Evolutionary conservation across 2,329 filamentous ascomycete species (phyloP).

Genomic region (Exutisphaerella laricina): DNA sequence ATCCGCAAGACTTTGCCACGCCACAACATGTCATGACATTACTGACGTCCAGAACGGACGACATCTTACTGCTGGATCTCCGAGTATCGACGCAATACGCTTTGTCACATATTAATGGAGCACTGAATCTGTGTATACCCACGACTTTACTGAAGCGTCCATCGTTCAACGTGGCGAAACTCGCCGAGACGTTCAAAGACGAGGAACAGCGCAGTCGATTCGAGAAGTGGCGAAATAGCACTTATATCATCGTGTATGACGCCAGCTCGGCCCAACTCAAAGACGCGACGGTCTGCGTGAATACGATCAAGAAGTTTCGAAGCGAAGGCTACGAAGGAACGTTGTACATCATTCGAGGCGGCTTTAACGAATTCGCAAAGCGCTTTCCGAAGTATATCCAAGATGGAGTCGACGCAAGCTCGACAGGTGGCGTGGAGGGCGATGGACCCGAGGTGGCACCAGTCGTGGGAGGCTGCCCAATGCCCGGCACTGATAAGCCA

Average conservation of each 20-base stretch:
- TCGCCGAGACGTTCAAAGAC: constrained; percentile 78
- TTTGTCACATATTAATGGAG: constrained; percentile 67
- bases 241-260: constrained; percentile 83
- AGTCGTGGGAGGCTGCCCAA: constrained; percentile 81
- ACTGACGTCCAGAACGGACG: constrained; percentile 41
- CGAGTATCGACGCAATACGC: constrained; percentile 80
- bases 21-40: constrained; percentile 47
- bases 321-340: constrained; percentile 74
- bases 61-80: constrained; percentile 72
- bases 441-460: constrained; percentile 57
- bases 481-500: constrained; percentile 64
- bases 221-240: constrained; percentile 65
- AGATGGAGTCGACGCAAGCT: constrained; percentile 21
- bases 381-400: constrained; percentile 63
- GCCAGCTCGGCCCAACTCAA: constrained; percentile 67
- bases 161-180: constrained; percentile 81
- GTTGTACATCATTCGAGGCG: constrained; percentile 71
- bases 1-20: constrained; percentile 40
- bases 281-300: constrained; percentile 73
- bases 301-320: constrained; percentile 89
- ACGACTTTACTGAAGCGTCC: constrained; percentile 87
- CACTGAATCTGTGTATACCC: constrained; percentile 88
- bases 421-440: constrained; percentile 41
- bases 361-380: constrained; percentile 68
- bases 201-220: constrained; percentile 67